Conservation (phyloP, 345 rosid genomes). For the Noccaea caerulescens region DNA sequence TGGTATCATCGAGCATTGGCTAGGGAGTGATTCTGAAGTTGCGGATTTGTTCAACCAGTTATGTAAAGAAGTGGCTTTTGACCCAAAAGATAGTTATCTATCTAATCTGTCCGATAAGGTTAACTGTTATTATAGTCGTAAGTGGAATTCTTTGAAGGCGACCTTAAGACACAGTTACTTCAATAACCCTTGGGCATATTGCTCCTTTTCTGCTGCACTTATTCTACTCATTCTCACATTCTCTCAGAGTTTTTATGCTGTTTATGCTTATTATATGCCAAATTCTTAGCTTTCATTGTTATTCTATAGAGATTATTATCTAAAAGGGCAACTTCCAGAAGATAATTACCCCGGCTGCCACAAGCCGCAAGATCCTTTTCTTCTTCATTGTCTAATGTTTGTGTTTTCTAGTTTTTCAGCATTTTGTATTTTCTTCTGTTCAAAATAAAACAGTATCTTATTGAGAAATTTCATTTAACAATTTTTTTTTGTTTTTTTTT, state of each 20-base stretch:
- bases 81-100: slow-evolving; percentile 67
- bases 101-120: slow-evolving; percentile 63
- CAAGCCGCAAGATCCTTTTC: too few relatives aligned
- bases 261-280: slow-evolving; percentile 69
- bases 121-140: slow-evolving; percentile 63
- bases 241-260: slow-evolving; percentile 70
- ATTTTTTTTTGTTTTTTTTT: too few relatives aligned
- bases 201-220: slow-evolving; percentile 70
- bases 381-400: background rate
- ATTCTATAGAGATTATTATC: too few relatives aligned
- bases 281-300: slow-evolving; percentile 38
- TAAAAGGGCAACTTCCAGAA: too few relatives aligned
- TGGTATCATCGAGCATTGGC: slow-evolving; percentile 83
- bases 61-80: slow-evolving; percentile 82
- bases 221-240: slow-evolving; percentile 69
- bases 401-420: background rate
- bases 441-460: too few relatives aligned
- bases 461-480: too few relatives aligned
- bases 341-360: too few relatives aligned
- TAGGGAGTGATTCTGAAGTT: slow-evolving; percentile 78
- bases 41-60: slow-evolving; percentile 79
- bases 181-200: slow-evolving; percentile 82
- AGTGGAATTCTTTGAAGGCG: slow-evolving; percentile 88
- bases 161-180: slow-evolving; percentile 77
- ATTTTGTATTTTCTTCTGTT: background rate